Evolutionary conservation across 1,284 basidiomycete species (phyloP).

Genomic region (Ceraceosorus guamensis): DNA sequence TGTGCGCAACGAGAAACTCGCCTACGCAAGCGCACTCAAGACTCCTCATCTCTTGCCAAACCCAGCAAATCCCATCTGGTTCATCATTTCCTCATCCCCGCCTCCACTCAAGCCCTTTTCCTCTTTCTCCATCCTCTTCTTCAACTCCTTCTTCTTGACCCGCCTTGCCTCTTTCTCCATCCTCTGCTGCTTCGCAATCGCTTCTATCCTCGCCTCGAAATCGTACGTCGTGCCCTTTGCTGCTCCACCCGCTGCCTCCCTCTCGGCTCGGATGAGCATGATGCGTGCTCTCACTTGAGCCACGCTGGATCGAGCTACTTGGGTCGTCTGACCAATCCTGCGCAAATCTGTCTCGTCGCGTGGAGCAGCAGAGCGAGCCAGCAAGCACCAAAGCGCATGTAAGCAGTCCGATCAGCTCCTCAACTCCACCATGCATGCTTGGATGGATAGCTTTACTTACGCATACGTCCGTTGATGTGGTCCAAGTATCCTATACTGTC

Average conservation of each 20-base stretch:
- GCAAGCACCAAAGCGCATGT: no score
- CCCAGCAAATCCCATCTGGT: no score
- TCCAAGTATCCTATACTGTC: conserved; percentile 89
- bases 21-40: no score
- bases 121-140: conserved; percentile 61
- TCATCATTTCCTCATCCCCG: no score
- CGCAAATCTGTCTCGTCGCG: conserved; percentile 80
- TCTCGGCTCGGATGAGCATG: conserved; percentile 65
- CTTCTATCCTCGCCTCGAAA: conserved; percentile 78
- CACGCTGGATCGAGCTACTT: conserved; percentile 77
- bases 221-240: conserved; percentile 58
- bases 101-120: no score
- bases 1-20: no score
- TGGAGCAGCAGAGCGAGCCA: no score
- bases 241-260: conserved; percentile 5
- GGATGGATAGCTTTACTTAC: conserved; percentile 55
- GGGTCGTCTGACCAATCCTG: conserved; percentile 85
- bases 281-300: conserved; percentile 85
- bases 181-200: conserved; percentile 60
- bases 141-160: conserved; percentile 63
- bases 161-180: conserved; percentile 52
- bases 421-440: background rate
- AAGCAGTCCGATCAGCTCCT: no score
- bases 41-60: no score
- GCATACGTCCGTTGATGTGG: conserved; percentile 87